phyloP scores from a whole-genome alignment of 2,329 filamentous ascomycete genomes.

The Colletotrichum cereale region DNA sequence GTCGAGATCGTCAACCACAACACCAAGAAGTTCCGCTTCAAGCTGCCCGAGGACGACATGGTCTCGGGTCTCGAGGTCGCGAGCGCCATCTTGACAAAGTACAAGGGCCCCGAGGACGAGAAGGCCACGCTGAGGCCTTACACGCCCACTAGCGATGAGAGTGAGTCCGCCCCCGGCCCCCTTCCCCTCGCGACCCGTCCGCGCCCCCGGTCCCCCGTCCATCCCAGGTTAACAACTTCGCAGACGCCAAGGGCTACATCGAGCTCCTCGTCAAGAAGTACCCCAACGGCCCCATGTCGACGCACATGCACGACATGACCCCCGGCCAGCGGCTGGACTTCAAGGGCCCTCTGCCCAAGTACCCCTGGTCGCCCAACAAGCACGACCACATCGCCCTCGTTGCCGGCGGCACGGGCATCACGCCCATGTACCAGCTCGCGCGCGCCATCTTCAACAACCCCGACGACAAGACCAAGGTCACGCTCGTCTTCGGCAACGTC shows the following conservation, averaged over 20 bases:
- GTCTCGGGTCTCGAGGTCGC: conserved; percentile 86
- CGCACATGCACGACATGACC: conserved; percentile 85
- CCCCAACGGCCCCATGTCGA: conserved; percentile 90
- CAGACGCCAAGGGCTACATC: conserved; percentile 81
- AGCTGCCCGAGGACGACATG: conserved; percentile 84
- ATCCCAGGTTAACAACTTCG: background rate
- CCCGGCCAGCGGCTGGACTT: conserved; percentile 87
- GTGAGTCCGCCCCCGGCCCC: conserved; percentile 56
- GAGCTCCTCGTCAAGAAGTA: conserved; percentile 96
- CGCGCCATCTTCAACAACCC: conserved; percentile 96
- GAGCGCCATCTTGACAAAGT: conserved; percentile 93
- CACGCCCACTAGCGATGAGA: conserved; percentile 90
- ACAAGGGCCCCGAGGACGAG: conserved; percentile 82
- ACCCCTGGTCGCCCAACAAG: conserved; percentile 90
- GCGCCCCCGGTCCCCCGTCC: no score
- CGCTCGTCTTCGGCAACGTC: conserved; percentile 92
- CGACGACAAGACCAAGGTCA: conserved; percentile 97
- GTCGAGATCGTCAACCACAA: conserved; percentile 91
- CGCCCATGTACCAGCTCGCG: conserved; percentile 96
- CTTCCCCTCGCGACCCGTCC: background rate
- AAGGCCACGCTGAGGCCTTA: conserved; percentile 94
- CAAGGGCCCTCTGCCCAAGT: conserved; percentile 97
- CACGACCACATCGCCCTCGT: conserved; percentile 89
- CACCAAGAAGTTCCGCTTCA: conserved; percentile 92
- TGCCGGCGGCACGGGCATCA: conserved; percentile 96